Percentiles rank a stretch among this genome's conserved stretches.
phyloP scores from a whole-genome alignment of 1,284 basidiomycete species.

The Fomitopsis pinicola region DNA sequence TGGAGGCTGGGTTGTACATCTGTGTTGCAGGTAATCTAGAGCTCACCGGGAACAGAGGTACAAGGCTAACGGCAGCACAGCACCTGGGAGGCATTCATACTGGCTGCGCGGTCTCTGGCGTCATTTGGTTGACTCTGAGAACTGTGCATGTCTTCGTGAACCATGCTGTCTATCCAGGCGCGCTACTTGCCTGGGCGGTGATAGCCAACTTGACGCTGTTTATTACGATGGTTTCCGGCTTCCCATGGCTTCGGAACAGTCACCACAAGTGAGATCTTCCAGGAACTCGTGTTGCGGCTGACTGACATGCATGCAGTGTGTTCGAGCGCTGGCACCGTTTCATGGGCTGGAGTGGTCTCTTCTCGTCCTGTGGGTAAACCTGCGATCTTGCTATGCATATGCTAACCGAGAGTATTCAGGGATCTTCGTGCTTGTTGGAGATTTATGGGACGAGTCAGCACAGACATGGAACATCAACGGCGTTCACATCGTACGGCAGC shows the following conservation, averaged over 20 bases:
- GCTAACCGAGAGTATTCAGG: constrained; percentile 31
- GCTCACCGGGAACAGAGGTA: background rate
- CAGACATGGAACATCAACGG: constrained; percentile 53
- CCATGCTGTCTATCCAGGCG: constrained; percentile 43
- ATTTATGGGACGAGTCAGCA: constrained; percentile 50
- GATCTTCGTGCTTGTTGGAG: constrained; percentile 63
- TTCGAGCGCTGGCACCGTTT: constrained; percentile 77
- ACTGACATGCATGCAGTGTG: constrained; percentile 35
- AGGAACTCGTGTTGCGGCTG: background rate
- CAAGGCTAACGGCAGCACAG: constrained; percentile 25
- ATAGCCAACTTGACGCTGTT: constrained; percentile 51
- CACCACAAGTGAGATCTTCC: constrained; percentile 62
- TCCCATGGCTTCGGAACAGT: constrained; percentile 71
- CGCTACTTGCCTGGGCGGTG: constrained; percentile 55
- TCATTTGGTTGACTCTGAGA: constrained; percentile 61
- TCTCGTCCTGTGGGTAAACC: constrained; percentile 47
- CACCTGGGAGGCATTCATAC: constrained; percentile 76
- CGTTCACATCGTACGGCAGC: constrained; percentile 53
- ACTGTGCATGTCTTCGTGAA: constrained; percentile 49
- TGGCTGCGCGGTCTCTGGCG: constrained; percentile 65
- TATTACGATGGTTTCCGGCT: constrained; percentile 53
- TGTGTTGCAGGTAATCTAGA: constrained; percentile 48
- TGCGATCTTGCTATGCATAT: background rate
- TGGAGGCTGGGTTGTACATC: constrained; percentile 69
- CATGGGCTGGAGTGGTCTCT: constrained; percentile 63